Percentiles rank a stretch among this genome's conserved stretches.
Evolutionary conservation across 805 yeast genomes (phyloP).

Genomic region (Starmerella bombi): DNA sequence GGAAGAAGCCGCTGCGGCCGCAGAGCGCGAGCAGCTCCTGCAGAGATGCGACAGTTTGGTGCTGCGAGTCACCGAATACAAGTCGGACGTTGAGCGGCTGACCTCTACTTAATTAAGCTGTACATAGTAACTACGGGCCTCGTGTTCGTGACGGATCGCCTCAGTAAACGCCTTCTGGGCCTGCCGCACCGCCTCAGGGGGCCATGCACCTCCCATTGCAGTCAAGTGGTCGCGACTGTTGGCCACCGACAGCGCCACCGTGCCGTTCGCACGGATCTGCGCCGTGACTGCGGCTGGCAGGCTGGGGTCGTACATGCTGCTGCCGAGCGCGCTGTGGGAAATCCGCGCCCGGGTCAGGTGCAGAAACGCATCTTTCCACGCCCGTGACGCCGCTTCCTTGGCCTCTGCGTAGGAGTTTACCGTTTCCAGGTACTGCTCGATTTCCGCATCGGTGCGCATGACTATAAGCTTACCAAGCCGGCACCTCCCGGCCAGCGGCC

Average conservation of each 20-base stretch:
- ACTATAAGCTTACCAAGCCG: too few species aligned
- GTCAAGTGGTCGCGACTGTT: slow-evolving; percentile 5
- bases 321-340: not conserved
- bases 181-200: slow-evolving; percentile 31
- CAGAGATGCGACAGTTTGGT: slow-evolving; percentile 55
- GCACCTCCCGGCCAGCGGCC: not conserved
- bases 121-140: too few species aligned
- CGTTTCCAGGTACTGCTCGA: slow-evolving; percentile 12
- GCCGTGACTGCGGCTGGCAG: not conserved
- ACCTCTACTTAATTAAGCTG: too few species aligned
- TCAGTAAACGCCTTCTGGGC: slow-evolving; percentile 31
- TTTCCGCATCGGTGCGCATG: slow-evolving; percentile 10
- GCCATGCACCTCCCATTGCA: slow-evolving; percentile 38
- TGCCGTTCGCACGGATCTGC: too few species aligned
- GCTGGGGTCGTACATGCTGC: slow-evolving; percentile 7
- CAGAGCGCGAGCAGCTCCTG: slow-evolving; percentile 50
- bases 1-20: slow-evolving; percentile 42
- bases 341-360: slow-evolving; percentile 10
- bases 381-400: slow-evolving; percentile 5
- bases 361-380: slow-evolving; percentile 17
- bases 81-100: slow-evolving; percentile 24
- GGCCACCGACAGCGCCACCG: slow-evolving; percentile 26
- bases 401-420: slow-evolving; percentile 11
- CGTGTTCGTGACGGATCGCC: slow-evolving; percentile 22
- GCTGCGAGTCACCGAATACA: slow-evolving; percentile 42